Percentiles rank a stretch among this genome's conserved stretches.
phyloP scores from a whole-genome alignment of 2,329 filamentous ascomycete genomes.

The Incumbomyces lentus region DNA sequence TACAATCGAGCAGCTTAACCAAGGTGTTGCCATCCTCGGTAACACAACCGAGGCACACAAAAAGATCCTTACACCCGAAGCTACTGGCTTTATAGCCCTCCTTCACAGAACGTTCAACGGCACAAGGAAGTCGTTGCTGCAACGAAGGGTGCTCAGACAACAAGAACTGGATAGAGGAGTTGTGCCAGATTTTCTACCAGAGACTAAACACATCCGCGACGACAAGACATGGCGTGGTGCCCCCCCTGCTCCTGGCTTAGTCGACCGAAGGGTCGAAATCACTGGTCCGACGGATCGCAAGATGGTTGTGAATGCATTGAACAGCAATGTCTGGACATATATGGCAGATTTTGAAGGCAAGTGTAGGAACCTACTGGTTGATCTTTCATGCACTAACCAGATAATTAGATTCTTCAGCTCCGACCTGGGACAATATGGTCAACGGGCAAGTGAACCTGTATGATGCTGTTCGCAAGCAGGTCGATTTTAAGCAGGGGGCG shows the following conservation, averaged over 20 bases:
- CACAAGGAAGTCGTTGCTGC: slow-evolving; percentile 77
- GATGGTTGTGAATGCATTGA: slow-evolving; percentile 97
- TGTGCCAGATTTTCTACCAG: slow-evolving; percentile 86
- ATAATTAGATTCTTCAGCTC: slow-evolving; percentile 71
- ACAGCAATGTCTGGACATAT: slow-evolving; percentile 94
- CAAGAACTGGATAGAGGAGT: slow-evolving; percentile 83
- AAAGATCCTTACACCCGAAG: slow-evolving; percentile 86
- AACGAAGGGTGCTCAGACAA: slow-evolving; percentile 77
- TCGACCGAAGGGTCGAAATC: slow-evolving; percentile 92
- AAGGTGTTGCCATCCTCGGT: slow-evolving; percentile 80
- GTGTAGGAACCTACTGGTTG: slow-evolving; percentile 22
- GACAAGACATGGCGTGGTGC: slow-evolving; percentile 90
- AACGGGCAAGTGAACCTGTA: slow-evolving; percentile 96
- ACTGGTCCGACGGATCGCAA: slow-evolving; percentile 95
- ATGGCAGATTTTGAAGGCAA: slow-evolving; percentile 98
- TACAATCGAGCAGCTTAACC: slow-evolving; percentile 64
- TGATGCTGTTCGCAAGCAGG: slow-evolving; percentile 83
- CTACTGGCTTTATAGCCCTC: slow-evolving; percentile 82
- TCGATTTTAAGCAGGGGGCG: slow-evolving; percentile 89
- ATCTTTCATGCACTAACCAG: too few species aligned
- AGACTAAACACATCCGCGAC: slow-evolving; percentile 91
- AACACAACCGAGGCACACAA: slow-evolving; percentile 64
- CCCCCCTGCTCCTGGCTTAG: slow-evolving; percentile 77
- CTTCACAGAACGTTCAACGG: slow-evolving; percentile 90
- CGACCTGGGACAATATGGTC: slow-evolving; percentile 99